These are phyloP conservation scores for Mortierella sp. DNA, from an alignment of 371 early-diverging fungal genomes.

Conservation along the genomic window DNA sequence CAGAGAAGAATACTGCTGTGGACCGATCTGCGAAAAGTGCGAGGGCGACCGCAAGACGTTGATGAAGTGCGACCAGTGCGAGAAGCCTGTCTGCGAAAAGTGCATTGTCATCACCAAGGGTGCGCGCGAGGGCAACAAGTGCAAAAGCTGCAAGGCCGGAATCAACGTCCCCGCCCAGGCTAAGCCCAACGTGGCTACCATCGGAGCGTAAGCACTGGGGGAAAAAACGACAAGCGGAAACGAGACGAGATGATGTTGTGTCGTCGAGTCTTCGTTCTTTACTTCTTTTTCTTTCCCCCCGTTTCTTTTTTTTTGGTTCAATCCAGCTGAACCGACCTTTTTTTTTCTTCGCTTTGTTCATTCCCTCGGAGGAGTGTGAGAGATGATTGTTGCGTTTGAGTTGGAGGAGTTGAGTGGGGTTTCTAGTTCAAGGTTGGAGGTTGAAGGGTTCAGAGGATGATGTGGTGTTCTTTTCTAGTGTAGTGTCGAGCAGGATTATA, in stretches of 20 bases:
- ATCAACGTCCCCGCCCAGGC: not conserved
- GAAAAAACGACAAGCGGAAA: not conserved
- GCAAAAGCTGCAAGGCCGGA: constrained; percentile 15
- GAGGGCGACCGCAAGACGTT: constrained; percentile 29
- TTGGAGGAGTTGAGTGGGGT: not conserved
- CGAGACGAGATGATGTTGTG: not conserved
- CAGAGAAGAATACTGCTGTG: constrained; percentile 58
- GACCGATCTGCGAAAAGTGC: constrained; percentile 57
- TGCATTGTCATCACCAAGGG: constrained; percentile 58
- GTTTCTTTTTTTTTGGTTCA: too few species aligned
- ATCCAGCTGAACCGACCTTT: too few species aligned
- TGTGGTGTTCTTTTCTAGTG: not conserved
- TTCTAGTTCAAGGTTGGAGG: not conserved
- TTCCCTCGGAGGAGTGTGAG: not conserved
- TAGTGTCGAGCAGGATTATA: not conserved
- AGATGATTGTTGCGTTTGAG: not conserved
- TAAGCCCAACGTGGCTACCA: not conserved
- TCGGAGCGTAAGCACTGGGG: constrained; percentile 7
- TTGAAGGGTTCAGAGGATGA: not conserved
- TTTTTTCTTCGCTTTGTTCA: not conserved
- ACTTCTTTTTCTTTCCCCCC: not conserved
- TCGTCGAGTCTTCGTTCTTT: not conserved
- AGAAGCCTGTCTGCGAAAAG: constrained; percentile 45
- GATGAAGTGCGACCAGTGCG: constrained; percentile 53
- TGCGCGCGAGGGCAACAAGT: constrained; percentile 46